These are phyloP conservation scores for Digitaria exilis DNA, from an alignment of 202 grass and related monocot genomes.

Conservation along the genomic window DNA sequence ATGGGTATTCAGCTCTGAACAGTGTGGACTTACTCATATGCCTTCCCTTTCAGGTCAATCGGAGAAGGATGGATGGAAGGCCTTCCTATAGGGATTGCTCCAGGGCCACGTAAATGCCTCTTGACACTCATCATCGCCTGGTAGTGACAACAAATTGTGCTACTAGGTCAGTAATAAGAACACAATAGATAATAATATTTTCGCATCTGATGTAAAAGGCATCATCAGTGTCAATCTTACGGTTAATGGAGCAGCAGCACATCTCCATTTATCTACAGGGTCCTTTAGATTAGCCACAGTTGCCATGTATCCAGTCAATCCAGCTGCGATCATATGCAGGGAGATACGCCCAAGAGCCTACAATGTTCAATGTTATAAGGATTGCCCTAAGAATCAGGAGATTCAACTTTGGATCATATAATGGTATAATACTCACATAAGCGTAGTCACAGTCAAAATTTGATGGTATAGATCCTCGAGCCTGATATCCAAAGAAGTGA, in stretches of 20 bases:
- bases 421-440: constrained; percentile 58
- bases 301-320: constrained; percentile 93
- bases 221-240: constrained; percentile 46
- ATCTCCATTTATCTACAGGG: constrained; percentile 74
- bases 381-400: neutral
- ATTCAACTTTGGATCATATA: neutral
- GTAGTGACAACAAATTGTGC: neutral
- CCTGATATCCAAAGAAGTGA: constrained; percentile 97
- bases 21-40: constrained; percentile 73
- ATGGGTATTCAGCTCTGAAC: neutral
- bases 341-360: constrained; percentile 81
- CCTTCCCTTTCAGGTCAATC: constrained; percentile 89
- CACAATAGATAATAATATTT: neutral
- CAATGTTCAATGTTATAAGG: neutral
- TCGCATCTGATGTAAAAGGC: neutral
- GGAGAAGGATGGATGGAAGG: constrained; percentile 88
- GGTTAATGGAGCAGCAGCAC: constrained; percentile 77
- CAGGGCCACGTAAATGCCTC: constrained; percentile 74
- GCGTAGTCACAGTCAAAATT: constrained; percentile 97
- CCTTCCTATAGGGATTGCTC: constrained; percentile 73
- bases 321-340: constrained; percentile 68
- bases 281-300: constrained; percentile 89
- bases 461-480: constrained; percentile 84
- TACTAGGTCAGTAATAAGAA: constrained; percentile 26
- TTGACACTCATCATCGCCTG: constrained; percentile 92